These are phyloP conservation scores for Kuraishia capsulata DNA, from an alignment of 805 yeast species.

Conservation along the genomic window DNA sequence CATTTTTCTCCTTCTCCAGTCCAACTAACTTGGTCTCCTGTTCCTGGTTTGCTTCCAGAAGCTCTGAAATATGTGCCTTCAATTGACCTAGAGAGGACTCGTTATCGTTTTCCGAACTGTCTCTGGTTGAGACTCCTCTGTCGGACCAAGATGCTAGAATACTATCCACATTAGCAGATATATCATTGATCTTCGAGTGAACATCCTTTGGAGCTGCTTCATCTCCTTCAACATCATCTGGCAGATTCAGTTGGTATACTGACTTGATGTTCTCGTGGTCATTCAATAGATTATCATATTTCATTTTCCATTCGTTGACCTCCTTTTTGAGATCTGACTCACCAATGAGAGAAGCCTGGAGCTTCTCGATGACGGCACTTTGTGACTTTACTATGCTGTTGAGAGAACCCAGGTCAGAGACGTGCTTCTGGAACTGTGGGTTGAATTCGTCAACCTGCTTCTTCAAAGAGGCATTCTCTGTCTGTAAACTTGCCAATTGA, in stretches of 20 bases:
- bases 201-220: conserved; percentile 10
- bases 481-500: conserved; percentile 28
- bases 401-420: conserved; percentile 41
- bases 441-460: conserved; percentile 34
- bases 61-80: conserved; percentile 48
- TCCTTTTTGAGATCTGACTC: conserved; percentile 36
- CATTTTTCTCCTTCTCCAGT: conserved; percentile 15
- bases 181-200: conserved; percentile 5
- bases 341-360: conserved; percentile 30
- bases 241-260: conserved; percentile 21
- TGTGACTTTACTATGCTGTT: conserved; percentile 48
- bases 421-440: conserved; percentile 42
- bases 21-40: conserved; percentile 18
- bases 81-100: conserved; percentile 22
- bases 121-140: conserved; percentile 1
- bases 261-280: conserved; percentile 32
- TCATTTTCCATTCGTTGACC: conserved; percentile 35
- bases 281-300: conserved; percentile 31
- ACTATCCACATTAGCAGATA: conserved; percentile 10
- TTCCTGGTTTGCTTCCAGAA: conserved; percentile 24
- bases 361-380: conserved; percentile 31
- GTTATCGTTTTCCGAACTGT: conserved; percentile 6
- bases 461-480: conserved; percentile 25
- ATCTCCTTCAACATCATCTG: conserved; percentile 20
- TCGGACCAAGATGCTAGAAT: conserved; percentile 5